A percentile compares a stretch with the other conserved stretches of the same genome.
Evolutionary conservation across 352 stramenopile species (phyloP).

Genomic region (Pythium periplocum): DNA sequence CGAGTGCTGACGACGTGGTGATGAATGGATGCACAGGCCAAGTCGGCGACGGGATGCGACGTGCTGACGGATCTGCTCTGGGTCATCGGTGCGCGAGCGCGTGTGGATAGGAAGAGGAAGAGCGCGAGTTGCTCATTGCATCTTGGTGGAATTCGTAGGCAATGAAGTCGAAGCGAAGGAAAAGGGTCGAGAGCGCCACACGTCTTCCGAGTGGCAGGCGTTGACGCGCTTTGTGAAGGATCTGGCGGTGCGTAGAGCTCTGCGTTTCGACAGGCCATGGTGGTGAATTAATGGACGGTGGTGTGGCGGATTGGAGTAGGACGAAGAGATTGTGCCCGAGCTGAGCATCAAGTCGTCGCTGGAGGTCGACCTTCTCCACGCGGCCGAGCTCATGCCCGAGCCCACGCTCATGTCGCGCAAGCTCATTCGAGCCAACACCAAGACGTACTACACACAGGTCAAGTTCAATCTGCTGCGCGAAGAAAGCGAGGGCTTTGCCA

Average conservation of each 20-base stretch:
- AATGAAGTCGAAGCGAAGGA: conserved; percentile 77
- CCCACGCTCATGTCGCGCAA: conserved; percentile 60
- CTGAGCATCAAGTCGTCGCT: conserved; percentile 58
- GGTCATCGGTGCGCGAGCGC: conserved; percentile 33
- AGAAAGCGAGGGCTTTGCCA: conserved; percentile 95
- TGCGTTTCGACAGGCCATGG: neutral
- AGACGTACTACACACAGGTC: conserved; percentile 91
- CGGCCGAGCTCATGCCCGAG: conserved; percentile 47
- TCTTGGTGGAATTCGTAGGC: conserved; percentile 6
- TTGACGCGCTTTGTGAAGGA: conserved; percentile 55
- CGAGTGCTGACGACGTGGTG: neutral
- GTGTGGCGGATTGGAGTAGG: conserved; percentile 17
- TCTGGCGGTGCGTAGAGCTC: conserved; percentile 29
- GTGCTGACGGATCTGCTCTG: conserved; percentile 67
- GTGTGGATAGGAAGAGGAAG: too few relatives aligned
- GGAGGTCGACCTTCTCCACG: conserved; percentile 73
- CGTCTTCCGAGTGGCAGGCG: conserved; percentile 64
- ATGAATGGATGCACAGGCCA: neutral
- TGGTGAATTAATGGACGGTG: neutral
- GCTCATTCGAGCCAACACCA: conserved; percentile 82
- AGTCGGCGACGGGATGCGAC: conserved; percentile 32
- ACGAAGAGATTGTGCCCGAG: conserved; percentile 58
- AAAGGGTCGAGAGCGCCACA: conserved; percentile 59
- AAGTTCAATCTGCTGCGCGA: conserved; percentile 97
- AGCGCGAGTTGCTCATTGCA: too few relatives aligned